These are phyloP conservation scores for Quercus lobata DNA, from an alignment of 331 rosid genomes.

Conservation along the genomic window DNA sequence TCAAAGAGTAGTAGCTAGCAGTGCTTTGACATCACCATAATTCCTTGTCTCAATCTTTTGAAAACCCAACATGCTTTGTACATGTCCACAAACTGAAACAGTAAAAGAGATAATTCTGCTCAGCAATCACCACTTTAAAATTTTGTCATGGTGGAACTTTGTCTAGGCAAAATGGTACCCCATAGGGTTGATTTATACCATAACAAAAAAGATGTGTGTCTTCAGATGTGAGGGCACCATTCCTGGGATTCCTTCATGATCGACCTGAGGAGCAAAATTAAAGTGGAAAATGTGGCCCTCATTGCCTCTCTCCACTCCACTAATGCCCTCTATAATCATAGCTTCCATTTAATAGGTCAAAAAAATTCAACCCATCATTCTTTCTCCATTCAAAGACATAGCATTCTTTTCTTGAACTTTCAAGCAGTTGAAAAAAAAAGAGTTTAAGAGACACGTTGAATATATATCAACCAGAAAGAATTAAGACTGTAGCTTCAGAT, in stretches of 20 bases:
- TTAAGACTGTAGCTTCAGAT: not conserved
- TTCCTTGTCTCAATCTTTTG: not conserved
- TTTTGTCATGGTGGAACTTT: not conserved
- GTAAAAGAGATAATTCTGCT: not conserved
- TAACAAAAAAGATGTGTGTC: constrained; percentile 24
- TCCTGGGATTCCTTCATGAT: constrained; percentile 43
- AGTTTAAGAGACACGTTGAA: too few species aligned
- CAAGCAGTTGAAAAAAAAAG: not conserved
- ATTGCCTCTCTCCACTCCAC: constrained; percentile 34
- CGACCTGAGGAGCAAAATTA: constrained; percentile 25
- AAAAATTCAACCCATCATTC: constrained; percentile 12
- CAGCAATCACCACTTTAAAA: not conserved
- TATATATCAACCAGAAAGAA: too few species aligned
- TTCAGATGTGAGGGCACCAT: constrained; percentile 36
- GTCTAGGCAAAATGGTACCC: constrained; percentile 23
- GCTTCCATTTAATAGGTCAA: constrained; percentile 34
- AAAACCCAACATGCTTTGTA: not conserved
- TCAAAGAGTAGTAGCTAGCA: too few species aligned
- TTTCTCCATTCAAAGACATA: not conserved
- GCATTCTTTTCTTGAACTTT: not conserved
- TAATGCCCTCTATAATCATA: constrained; percentile 33
- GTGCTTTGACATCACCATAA: not conserved
- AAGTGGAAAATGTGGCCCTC: constrained; percentile 52
- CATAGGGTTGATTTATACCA: constrained; percentile 5
- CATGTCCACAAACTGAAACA: not conserved